Percentiles rank a stretch among this genome's conserved stretches.
These are phyloP conservation scores for Backusella tarrabulga DNA, from an alignment of 192 early-diverging fungal species.

Conservation along the genomic window DNA sequence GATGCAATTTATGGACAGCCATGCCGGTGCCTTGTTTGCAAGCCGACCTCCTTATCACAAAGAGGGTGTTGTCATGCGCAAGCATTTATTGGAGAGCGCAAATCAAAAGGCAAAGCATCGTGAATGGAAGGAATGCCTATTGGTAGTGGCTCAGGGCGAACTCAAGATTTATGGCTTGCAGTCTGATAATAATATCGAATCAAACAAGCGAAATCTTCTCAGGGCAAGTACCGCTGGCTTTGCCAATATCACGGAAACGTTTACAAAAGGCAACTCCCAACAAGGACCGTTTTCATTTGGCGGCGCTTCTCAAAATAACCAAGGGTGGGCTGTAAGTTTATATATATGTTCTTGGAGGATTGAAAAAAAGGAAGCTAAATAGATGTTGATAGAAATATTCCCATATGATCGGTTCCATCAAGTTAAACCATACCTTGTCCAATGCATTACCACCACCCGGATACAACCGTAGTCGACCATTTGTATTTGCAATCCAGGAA, in stretches of 20 bases:
- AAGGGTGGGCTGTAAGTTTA: conserved; percentile 13
- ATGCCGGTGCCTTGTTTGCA: conserved; percentile 10
- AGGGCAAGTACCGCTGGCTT: conserved; percentile 29
- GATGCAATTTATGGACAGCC: conserved; percentile 14
- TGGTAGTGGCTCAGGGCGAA: conserved; percentile 72
- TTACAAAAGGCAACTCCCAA: not conserved
- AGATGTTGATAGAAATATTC: conserved; percentile 32
- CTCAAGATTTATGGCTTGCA: conserved; percentile 82
- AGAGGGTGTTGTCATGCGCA: conserved; percentile 82
- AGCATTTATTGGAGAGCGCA: conserved; percentile 76
- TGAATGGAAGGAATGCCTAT: conserved; percentile 79
- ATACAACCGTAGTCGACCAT: conserved; percentile 70
- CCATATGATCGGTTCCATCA: conserved; percentile 44
- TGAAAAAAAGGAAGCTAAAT: not conserved
- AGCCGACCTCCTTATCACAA: conserved; percentile 43
- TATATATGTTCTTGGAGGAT: not conserved
- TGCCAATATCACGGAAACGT: conserved; percentile 25
- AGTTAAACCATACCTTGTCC: conserved; percentile 80
- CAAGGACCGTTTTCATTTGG: not conserved
- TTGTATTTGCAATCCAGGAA: conserved; percentile 86
- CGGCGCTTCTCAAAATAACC: not conserved
- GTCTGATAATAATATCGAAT: conserved; percentile 38
- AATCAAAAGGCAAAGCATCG: conserved; percentile 82
- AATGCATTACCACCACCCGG: conserved; percentile 86
- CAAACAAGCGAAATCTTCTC: conserved; percentile 26